Conservation (phyloP, 495 filamentous ascomycete species). For the Geopyxis carbonaria region DNA sequence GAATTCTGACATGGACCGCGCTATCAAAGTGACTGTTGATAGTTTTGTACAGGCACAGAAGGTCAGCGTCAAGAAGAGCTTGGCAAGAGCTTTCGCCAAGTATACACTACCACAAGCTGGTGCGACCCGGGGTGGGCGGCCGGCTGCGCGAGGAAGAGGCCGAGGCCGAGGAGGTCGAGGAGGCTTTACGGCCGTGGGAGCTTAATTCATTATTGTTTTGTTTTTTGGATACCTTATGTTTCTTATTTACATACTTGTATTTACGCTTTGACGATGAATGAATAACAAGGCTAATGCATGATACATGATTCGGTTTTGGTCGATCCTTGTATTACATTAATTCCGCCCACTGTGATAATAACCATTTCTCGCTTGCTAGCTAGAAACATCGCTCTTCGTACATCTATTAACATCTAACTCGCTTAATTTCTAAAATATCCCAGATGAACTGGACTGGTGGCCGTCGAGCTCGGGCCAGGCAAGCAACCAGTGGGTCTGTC, state of each 20-base stretch:
- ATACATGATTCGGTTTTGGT: neutral
- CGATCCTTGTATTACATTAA: no score
- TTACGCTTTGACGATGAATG: neutral
- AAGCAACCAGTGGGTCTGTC: neutral
- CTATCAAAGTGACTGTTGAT: conserved; percentile 92
- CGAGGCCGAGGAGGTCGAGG: no score
- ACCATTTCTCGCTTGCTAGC: no score
- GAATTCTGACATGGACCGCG: conserved; percentile 79
- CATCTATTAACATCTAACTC: no score
- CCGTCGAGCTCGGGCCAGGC: conserved; percentile 4
- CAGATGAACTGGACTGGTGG: conserved; percentile 14
- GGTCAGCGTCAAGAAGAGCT: conserved; percentile 91
- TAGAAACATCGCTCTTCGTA: no score
- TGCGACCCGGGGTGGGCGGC: conserved; percentile 3
- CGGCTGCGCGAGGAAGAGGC: conserved; percentile 8
- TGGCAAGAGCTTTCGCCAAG: conserved; percentile 93
- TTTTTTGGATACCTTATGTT: no score
- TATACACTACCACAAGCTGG: conserved; percentile 39
- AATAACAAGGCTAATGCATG: neutral
- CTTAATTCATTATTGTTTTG: no score
- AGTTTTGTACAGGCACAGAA: conserved; percentile 94
- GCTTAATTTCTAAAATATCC: no score
- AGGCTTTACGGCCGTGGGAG: no score
- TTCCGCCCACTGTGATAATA: no score
- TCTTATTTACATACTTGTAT: no score